Conservation (phyloP, 176 grass and related monocot species). For the Bonia amplexicaulis region DNA sequence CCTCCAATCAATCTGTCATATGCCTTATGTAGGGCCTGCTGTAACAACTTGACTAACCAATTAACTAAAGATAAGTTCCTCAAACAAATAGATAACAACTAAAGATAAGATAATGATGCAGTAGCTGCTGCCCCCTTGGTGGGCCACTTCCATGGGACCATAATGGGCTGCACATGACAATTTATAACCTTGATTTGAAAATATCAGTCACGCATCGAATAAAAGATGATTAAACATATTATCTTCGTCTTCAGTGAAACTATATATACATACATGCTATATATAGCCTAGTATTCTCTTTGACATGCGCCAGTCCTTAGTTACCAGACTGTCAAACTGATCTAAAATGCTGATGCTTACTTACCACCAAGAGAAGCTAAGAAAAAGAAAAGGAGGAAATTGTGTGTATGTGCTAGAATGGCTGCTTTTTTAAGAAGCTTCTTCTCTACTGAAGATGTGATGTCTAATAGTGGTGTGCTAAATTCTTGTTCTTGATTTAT, state of each 20-base stretch:
- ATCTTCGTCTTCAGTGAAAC: neutral
- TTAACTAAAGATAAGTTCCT: neutral
- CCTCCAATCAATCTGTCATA: neutral
- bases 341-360: neutral
- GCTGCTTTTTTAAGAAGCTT: constrained; percentile 1
- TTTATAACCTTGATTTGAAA: constrained; percentile 14
- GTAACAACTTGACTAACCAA: neutral
- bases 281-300: neutral
- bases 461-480: neutral
- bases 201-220: neutral
- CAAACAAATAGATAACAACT: no score
- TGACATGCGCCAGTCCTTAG: neutral
- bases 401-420: constrained; percentile 7
- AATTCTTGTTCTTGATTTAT: constrained; percentile 7
- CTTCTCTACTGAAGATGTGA: neutral
- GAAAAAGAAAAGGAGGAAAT: neutral
- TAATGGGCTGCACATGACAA: neutral
- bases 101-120: neutral
- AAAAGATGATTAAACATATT: neutral
- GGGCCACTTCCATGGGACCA: neutral
- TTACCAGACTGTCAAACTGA: neutral
- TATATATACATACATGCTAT: neutral
- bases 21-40: neutral
- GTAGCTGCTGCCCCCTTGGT: neutral
- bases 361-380: neutral